These are phyloP conservation scores for Stenogyne calaminthoides DNA, from an alignment of 305 asterid species.

Conservation along the genomic window DNA sequence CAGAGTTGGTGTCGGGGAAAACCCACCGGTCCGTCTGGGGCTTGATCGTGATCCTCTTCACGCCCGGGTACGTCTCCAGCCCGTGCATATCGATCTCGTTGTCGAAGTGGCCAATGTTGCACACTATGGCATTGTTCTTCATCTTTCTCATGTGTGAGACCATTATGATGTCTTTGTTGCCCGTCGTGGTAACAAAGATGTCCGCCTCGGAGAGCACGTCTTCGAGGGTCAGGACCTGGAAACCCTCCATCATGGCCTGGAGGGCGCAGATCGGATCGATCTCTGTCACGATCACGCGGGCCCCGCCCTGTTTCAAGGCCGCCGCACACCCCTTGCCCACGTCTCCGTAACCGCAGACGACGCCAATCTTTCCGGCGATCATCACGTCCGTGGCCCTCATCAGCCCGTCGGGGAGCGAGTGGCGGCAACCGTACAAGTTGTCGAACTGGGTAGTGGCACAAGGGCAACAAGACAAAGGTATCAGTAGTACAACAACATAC, in stretches of 20 bases:
- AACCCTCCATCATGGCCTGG: conserved; percentile 85
- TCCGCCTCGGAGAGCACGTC: conserved; percentile 65
- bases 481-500: too few species aligned
- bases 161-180: conserved; percentile 84
- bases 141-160: conserved; percentile 69
- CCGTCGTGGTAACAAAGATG: conserved; percentile 77
- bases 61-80: conserved; percentile 73
- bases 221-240: conserved; percentile 61
- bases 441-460: conserved; percentile 43
- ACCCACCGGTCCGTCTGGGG: conserved; percentile 75
- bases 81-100: conserved; percentile 76
- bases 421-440: conserved; percentile 82
- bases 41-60: conserved; percentile 69
- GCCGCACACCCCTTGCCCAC: conserved; percentile 82
- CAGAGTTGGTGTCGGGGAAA: conserved; percentile 65
- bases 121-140: conserved; percentile 78
- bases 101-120: conserved; percentile 89
- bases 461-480: not conserved
- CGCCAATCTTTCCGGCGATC: conserved; percentile 81
- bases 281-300: conserved; percentile 80
- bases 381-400: conserved; percentile 80
- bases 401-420: conserved; percentile 74
- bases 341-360: conserved; percentile 78
- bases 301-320: conserved; percentile 70
- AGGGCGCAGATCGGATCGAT: conserved; percentile 86